These are phyloP conservation scores for Crithidia brevicula DNA, from an alignment of 208 protist species.

Conservation along the genomic window DNA sequence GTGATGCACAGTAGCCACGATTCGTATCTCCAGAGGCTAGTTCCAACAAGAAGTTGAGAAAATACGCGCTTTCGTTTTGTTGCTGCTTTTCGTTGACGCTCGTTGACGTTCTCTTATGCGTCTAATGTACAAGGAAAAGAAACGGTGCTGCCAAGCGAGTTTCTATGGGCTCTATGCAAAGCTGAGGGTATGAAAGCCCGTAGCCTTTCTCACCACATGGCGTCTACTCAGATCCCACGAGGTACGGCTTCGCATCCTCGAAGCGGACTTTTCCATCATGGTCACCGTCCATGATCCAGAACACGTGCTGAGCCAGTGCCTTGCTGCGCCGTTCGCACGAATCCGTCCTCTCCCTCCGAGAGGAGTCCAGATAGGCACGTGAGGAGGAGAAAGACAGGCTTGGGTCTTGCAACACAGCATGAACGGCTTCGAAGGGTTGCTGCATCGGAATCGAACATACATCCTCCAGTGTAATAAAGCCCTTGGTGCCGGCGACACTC, in stretches of 20 bases:
- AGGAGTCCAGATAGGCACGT: neutral
- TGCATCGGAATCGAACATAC: conserved; percentile 14
- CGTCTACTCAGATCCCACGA: neutral
- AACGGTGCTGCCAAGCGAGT: too few relatives aligned
- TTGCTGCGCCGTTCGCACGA: neutral
- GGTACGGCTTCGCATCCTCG: conserved; percentile 44
- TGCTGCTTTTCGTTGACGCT: too few relatives aligned
- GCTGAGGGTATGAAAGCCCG: too few relatives aligned
- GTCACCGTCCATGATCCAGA: conserved; percentile 61
- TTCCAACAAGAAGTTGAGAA: too few relatives aligned
- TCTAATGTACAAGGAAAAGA: too few relatives aligned
- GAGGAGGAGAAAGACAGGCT: neutral
- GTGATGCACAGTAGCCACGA: too few relatives aligned
- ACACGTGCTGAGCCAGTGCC: conserved; percentile 42
- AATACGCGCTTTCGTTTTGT: too few relatives aligned
- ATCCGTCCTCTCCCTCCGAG: neutral
- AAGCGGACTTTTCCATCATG: conserved; percentile 57
- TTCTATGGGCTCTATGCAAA: too few relatives aligned
- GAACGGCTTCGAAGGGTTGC: conserved; percentile 21
- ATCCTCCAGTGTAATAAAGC: conserved; percentile 55
- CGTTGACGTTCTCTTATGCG: too few relatives aligned
- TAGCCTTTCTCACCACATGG: too few relatives aligned
- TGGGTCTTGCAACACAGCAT: conserved; percentile 1
- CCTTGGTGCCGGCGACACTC: conserved; percentile 55
- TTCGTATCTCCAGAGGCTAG: too few relatives aligned